phyloP scores from a whole-genome alignment of 805 yeast genomes.

The Starmerella asiatica region DNA sequence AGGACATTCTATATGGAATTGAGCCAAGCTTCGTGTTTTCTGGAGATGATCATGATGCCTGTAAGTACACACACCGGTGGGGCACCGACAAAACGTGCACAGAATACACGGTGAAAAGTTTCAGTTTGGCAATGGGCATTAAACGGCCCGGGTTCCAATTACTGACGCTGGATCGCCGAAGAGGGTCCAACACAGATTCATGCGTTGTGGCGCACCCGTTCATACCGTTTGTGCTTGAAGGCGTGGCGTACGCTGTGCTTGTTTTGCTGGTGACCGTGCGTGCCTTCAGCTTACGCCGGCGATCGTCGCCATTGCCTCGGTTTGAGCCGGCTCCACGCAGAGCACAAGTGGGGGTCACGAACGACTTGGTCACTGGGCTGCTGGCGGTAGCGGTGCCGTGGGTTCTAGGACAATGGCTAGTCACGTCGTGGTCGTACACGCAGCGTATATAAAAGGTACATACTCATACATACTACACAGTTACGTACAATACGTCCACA shows the following conservation, averaged over 20 bases:
- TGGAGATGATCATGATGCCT: slow-evolving; percentile 97
- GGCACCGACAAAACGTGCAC: slow-evolving; percentile 30
- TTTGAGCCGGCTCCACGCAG: too few species aligned
- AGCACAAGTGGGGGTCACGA: too few species aligned
- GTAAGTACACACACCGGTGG: slow-evolving; percentile 52
- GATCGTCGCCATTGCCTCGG: background rate
- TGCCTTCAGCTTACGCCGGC: background rate
- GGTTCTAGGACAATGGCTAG: background rate
- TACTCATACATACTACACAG: too few species aligned
- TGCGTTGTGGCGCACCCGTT: slow-evolving; percentile 26
- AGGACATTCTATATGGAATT: slow-evolving; percentile 42
- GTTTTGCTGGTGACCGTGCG: background rate
- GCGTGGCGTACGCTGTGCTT: slow-evolving; percentile 4
- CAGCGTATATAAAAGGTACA: too few species aligned
- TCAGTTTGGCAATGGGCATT: slow-evolving; percentile 89
- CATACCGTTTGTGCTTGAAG: slow-evolving; percentile 23
- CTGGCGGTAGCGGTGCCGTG: background rate
- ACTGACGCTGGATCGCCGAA: slow-evolving; percentile 38
- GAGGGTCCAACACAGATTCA: slow-evolving; percentile 21
- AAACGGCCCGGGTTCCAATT: slow-evolving; percentile 74
- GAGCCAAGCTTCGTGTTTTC: slow-evolving; percentile 62
- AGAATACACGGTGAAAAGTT: slow-evolving; percentile 79
- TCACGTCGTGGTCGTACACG: background rate
- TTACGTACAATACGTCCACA: too few species aligned
- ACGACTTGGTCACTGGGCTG: background rate